Evolutionary conservation across 1,284 basidiomycete species (phyloP), one percentile per base, ranked within the genome.

Genomic region (Trichosporon sp.): DNA sequence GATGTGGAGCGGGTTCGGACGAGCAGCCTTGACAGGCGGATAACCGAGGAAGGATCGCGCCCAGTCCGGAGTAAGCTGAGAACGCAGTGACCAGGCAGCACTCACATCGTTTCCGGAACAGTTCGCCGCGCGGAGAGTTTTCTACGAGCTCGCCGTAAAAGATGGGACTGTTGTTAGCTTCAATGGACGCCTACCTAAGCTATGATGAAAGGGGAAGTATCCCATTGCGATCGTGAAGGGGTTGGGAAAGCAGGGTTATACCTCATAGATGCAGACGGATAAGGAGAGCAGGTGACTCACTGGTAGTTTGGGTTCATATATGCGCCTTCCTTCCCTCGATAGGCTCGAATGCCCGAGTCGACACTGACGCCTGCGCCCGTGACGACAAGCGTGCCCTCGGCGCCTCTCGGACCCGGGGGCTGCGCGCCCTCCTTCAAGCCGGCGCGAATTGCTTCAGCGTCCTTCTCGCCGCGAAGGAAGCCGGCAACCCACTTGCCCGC

Each of bases 291-390:
- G 6, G 37, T 40, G 43, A 86, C 89, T 76, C 78, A 94, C 93
- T 90, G 91, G 86, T 93, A 96, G 83, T 94, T 93, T 6, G 93
- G 93, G 81, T 95, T 94, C 88, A 91, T 89, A 84, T 95, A 95
- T 74, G 89, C 86, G 31, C 93, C 93, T 78, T 93, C 91, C 72
- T 88, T 87, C 2, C 92, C 93, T 73, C 93, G 86, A 83, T 96
- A 95, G 14, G 94, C 93, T 75, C 93, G 87, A 71, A 97, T 95
- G 35, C 94, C 94, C 19, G 91, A 92, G 80, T 97, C 94, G 21
- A 96, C 94, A 79, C 91, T 93, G 71, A 96, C 91, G 3, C 95
- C 94, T 0, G 94, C 94, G 0, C 94, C 94, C 0, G 93, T 96
- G 67, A 98, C 81, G 4, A 95, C 85, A 0, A 90, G 84, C 37